A percentile compares a stretch with the other conserved stretches of the same genome.
Evolutionary conservation across 768 basidiomycete species (phyloP).

Genomic region (Termitomyces eurrhizus): DNA sequence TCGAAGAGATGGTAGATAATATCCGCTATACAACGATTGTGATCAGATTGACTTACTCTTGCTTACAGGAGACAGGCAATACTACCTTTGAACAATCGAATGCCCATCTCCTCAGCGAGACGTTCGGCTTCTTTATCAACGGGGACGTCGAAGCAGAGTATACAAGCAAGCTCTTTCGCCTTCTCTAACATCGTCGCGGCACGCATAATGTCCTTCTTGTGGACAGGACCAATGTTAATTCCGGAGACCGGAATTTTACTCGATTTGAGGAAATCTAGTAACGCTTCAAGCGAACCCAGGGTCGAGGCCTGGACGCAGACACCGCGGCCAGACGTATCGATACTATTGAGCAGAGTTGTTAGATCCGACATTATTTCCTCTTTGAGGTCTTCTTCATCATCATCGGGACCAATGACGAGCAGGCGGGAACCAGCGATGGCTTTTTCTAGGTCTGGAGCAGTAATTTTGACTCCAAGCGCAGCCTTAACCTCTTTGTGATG

Average conservation of each 20-base stretch:
- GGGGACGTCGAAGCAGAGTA: conserved; percentile 94
- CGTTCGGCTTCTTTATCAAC: conserved; percentile 93
- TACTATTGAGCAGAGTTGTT: conserved; percentile 79
- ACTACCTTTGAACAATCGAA: conserved; percentile 89
- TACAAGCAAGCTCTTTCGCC: conserved; percentile 91
- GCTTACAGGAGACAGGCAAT: neutral
- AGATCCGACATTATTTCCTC: conserved; percentile 98
- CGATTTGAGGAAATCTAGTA: conserved; percentile 90
- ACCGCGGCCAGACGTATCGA: conserved; percentile 94
- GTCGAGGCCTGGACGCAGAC: conserved; percentile 98
- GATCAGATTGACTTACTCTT: conserved; percentile 2
- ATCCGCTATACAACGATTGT: conserved; percentile 57
- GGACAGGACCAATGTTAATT: conserved; percentile 96
- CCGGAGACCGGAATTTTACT: conserved; percentile 98
- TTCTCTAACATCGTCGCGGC: conserved; percentile 92
- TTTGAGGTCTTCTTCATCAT: conserved; percentile 92
- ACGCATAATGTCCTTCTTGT: conserved; percentile 93
- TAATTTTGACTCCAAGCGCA: conserved; percentile 92
- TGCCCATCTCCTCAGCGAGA: conserved; percentile 91
- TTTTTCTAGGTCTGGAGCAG: conserved; percentile 93
- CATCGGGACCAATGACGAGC: conserved; percentile 89
- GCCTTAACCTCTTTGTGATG: conserved; percentile 98
- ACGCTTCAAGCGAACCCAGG: conserved; percentile 92
- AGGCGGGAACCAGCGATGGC: conserved; percentile 96
- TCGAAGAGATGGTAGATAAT: conserved; percentile 99